Base-by-base conservation (phyloP, 495 filamentous ascomycete species). In the Penicillium bovifimosum region DNA sequence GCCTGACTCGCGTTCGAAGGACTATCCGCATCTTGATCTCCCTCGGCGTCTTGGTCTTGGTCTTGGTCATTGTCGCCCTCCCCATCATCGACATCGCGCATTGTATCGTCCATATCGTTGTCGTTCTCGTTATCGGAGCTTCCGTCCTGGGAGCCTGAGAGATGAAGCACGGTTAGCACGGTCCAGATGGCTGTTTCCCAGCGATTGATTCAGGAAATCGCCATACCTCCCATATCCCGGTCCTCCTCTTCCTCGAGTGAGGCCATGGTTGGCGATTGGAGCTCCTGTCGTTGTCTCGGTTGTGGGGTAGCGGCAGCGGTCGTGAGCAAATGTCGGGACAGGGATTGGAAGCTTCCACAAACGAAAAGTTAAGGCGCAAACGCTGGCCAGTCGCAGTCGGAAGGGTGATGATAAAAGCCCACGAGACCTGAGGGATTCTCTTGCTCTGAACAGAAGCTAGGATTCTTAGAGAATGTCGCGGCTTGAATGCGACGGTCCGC, bases 111-210 rank as follows among this genome's bases (percentile, higher is more conserved):
- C 52, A 81, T 79, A 14, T 87, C 84, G 55, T 86, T 79, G 10
- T 87, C 84, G 53, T 86, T 79, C 26, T 88, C 85, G 54, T 87
- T 86, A 52, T 88, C 85, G 6, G 84, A 87, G 65, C 81, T 86
- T 53, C 72, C 81, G 56, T 81, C 80, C 53, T 78, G 83, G 28
- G 82, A 83, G 47, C 69, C 74, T 77, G 63, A 28, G 27, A 11
- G 44, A 41, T 33, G 32, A 29, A 38, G 28, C 16, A 8, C 14
- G 24, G 33, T 64, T 52, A 64, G 58, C 39, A 9, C 33, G 18
- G 31, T 38, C 38, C n/a, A 10, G 14, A 45, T 32, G 14, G 2
- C 16, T 17, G 28, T n/a, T n/a, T 16, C 32, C 5, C 13, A 10
- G 5, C 41, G 8, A 42, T 29, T 45, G 34, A 18, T 11, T 31